Conservation (phyloP, 306 rosid genomes). For the Dryas alaskensis region DNA sequence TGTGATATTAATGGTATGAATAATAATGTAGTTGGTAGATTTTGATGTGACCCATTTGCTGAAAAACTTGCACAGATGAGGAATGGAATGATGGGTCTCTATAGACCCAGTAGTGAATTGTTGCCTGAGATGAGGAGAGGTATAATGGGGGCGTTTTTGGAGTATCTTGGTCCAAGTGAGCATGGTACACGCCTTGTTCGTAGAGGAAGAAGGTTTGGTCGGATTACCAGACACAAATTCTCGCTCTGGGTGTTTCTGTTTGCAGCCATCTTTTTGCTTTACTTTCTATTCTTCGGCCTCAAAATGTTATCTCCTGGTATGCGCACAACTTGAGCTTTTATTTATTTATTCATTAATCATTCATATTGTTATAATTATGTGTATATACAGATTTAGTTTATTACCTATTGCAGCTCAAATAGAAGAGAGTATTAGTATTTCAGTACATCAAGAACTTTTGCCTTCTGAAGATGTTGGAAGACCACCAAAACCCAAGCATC, state of each 20-base stretch:
- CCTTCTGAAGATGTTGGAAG: slow-evolving; percentile 22
- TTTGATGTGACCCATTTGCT: neutral
- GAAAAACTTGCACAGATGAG: no score
- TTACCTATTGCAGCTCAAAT: slow-evolving; percentile 42
- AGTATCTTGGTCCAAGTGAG: slow-evolving; percentile 19
- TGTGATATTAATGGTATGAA: no score
- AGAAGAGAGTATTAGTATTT: slow-evolving; percentile 33
- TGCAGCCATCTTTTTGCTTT: slow-evolving; percentile 44
- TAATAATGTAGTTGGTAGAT: neutral
- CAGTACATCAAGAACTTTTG: slow-evolving; percentile 23
- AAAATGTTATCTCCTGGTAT: slow-evolving; percentile 59
- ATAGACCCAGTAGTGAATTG: slow-evolving; percentile 45
- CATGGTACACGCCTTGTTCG: slow-evolving; percentile 54
- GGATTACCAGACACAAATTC: slow-evolving; percentile 51
- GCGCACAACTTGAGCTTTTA: neutral
- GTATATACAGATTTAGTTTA: no score
- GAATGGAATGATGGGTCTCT: slow-evolving; percentile 1
- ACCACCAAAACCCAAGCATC: slow-evolving; percentile 56
- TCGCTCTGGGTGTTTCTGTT: slow-evolving; percentile 46
- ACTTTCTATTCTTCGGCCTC: slow-evolving; percentile 53
- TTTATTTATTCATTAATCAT: neutral
- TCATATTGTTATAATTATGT: slow-evolving; percentile 7
- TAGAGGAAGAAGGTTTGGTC: slow-evolving; percentile 63
- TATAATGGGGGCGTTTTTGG: slow-evolving; percentile 14
- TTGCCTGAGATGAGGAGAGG: slow-evolving; percentile 49